Evolutionary conservation across 306 rosid genomes (phyloP).

Genomic region (Betula pendula): DNA sequence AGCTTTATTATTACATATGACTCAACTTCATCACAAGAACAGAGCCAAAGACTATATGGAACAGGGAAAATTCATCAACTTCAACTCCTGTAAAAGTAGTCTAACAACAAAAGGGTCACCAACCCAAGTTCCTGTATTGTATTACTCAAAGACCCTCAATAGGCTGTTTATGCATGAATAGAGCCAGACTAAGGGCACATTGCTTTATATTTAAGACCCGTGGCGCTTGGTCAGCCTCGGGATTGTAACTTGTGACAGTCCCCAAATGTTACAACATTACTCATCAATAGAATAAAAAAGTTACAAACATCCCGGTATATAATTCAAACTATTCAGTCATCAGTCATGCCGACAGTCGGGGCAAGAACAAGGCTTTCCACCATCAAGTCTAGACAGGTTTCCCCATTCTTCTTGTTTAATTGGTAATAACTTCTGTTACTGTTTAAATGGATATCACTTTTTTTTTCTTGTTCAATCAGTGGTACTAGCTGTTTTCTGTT

Average conservation of each 20-base stretch:
- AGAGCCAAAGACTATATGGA: background rate
- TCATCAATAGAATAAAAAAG: conserved; percentile 9
- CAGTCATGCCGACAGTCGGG: background rate
- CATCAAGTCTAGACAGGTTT: conserved; percentile 23
- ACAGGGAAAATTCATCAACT: conserved; percentile 7
- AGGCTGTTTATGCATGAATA: conserved; percentile 3
- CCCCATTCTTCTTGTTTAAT: conserved; percentile 31
- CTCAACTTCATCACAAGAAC: background rate
- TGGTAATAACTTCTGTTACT: conserved; percentile 11
- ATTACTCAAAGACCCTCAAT: background rate
- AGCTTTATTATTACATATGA: background rate
- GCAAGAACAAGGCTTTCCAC: conserved; percentile 13
- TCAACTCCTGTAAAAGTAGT: background rate
- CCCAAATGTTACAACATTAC: conserved; percentile 11
- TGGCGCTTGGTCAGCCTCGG: conserved; percentile 13
- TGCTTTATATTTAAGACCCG: background rate
- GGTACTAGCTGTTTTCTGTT: conserved; percentile 7
- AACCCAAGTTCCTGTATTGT: conserved; percentile 3
- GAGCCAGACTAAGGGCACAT: conserved; percentile 14
- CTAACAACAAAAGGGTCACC: background rate
- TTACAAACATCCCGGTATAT: conserved; percentile 1
- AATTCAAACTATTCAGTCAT: conserved; percentile 21
- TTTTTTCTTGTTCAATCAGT: background rate
- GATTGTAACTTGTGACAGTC: conserved; percentile 24
- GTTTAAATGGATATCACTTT: background rate